Percentiles rank a stretch among this genome's conserved stretches.
These are phyloP conservation scores for Fusarium sp. DNA, from an alignment of 2,329 filamentous ascomycete genomes.

Conservation along the genomic window DNA sequence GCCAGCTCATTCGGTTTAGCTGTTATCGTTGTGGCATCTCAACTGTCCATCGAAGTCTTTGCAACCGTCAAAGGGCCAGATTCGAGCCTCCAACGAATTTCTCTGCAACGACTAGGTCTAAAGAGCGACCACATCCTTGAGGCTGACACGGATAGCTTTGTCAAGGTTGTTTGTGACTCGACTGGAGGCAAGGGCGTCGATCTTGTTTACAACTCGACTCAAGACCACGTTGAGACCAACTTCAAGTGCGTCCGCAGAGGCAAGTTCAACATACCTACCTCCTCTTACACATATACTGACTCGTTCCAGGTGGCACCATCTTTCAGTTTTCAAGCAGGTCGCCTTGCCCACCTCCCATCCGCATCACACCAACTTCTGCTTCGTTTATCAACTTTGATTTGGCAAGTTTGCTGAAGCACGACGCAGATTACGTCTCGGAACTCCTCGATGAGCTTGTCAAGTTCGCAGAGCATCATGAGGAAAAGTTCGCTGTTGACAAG, in stretches of 20 bases:
- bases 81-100: constrained; percentile 47
- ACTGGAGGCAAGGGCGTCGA: constrained; percentile 52
- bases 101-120: constrained; percentile 51
- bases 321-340: constrained; percentile 46
- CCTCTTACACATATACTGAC: constrained; percentile 11
- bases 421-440: constrained; percentile 45
- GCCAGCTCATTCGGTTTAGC: constrained; percentile 56
- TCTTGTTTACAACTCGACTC: constrained; percentile 59
- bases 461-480: neutral
- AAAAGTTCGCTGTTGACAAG: neutral
- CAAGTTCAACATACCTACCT: constrained; percentile 39
- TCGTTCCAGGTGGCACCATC: constrained; percentile 45
- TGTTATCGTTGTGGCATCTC: constrained; percentile 54
- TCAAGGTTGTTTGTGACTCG: constrained; percentile 44
- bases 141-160: constrained; percentile 48
- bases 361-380: constrained; percentile 24
- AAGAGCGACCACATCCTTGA: constrained; percentile 51
- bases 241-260: constrained; percentile 50
- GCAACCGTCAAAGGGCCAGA: constrained; percentile 50
- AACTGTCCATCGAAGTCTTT: constrained; percentile 54
- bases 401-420: constrained; percentile 44
- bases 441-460: constrained; percentile 38
- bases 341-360: constrained; percentile 21
- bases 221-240: constrained; percentile 46
- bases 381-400: constrained; percentile 50